Evolutionary conservation across 257 asterid genomes (phyloP).

Genomic region (Avicennia marina): DNA sequence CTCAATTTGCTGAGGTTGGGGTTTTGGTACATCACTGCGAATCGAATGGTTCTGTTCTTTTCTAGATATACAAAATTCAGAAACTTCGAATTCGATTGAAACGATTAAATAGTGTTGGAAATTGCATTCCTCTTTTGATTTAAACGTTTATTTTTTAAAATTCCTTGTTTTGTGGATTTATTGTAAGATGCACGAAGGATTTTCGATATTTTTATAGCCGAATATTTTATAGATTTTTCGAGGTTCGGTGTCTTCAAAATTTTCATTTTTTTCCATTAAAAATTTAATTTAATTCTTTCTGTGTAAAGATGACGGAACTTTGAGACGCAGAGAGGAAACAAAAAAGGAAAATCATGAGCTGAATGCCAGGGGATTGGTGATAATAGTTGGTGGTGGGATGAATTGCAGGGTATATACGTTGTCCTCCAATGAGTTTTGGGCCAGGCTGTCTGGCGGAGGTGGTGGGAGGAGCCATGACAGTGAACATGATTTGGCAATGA

Average conservation of each 20-base stretch:
- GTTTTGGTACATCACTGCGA: neutral
- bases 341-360: neutral
- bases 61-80: conserved; percentile 18
- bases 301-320: conserved; percentile 4
- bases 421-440: conserved; percentile 45
- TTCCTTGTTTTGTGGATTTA: neutral
- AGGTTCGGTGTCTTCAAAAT: neutral
- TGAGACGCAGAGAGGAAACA: neutral
- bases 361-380: conserved; percentile 17
- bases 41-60: conserved; percentile 29
- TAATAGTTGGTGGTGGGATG: conserved; percentile 37
- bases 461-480: conserved; percentile 55
- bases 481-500: conserved; percentile 69
- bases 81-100: conserved; percentile 48
- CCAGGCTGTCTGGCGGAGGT: conserved; percentile 33
- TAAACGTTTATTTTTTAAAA: neutral
- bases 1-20: conserved; percentile 17
- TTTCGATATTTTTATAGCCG: neutral
- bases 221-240: neutral
- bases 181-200: neutral
- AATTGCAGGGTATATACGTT: conserved; percentile 40
- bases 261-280: neutral
- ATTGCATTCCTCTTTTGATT: neutral
- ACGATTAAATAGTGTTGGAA: conserved; percentile 26
- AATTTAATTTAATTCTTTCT: neutral